A percentile compares a stretch with the other conserved stretches of the same genome.
Conservation (phyloP, 2,329 filamentous ascomycete species). For the Exophiala sideris region DNA sequence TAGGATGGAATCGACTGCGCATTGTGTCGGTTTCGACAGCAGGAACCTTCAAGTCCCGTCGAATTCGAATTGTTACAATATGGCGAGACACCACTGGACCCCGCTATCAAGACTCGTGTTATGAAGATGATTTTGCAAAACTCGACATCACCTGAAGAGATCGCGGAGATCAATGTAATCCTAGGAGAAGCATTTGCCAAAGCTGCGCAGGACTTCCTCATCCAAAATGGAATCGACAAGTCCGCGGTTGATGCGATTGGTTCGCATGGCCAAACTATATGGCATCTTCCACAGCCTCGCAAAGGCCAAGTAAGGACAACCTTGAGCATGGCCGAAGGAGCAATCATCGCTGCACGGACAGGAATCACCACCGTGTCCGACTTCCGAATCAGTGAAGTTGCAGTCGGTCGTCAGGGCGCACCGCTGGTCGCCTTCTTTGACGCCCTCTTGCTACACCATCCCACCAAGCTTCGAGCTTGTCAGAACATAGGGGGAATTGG, state of each 20-base stretch:
- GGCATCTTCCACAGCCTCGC: slow-evolving; percentile 53
- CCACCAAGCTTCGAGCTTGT: slow-evolving; percentile 54
- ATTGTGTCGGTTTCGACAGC: slow-evolving; percentile 53
- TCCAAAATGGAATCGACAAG: slow-evolving; percentile 42
- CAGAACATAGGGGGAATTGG: slow-evolving; percentile 61
- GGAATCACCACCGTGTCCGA: slow-evolving; percentile 58
- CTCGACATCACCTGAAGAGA: slow-evolving; percentile 49
- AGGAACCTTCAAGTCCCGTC: slow-evolving; percentile 48
- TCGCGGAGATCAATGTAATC: slow-evolving; percentile 55
- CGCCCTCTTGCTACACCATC: slow-evolving; percentile 53
- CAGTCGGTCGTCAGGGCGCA: slow-evolving; percentile 53
- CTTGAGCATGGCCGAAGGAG: slow-evolving; percentile 56
- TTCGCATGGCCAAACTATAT: slow-evolving; percentile 58
- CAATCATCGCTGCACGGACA: slow-evolving; percentile 51
- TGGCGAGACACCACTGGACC: slow-evolving; percentile 52
- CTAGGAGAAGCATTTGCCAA: slow-evolving; percentile 55
- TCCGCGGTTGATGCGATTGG: slow-evolving; percentile 53
- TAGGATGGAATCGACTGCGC: slow-evolving; percentile 56
- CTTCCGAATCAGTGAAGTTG: slow-evolving; percentile 55
- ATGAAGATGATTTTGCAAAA: slow-evolving; percentile 56
- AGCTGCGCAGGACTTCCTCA: slow-evolving; percentile 50
- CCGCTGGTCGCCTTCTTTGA: slow-evolving; percentile 58
- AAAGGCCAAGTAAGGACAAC: slow-evolving; percentile 44
- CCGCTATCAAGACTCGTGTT: slow-evolving; percentile 52
- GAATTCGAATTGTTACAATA: slow-evolving; percentile 55